Evolutionary conservation across 768 basidiomycete species (phyloP), one percentile per base, ranked within the genome.

Genomic region (Hericium coralloides): DNA sequence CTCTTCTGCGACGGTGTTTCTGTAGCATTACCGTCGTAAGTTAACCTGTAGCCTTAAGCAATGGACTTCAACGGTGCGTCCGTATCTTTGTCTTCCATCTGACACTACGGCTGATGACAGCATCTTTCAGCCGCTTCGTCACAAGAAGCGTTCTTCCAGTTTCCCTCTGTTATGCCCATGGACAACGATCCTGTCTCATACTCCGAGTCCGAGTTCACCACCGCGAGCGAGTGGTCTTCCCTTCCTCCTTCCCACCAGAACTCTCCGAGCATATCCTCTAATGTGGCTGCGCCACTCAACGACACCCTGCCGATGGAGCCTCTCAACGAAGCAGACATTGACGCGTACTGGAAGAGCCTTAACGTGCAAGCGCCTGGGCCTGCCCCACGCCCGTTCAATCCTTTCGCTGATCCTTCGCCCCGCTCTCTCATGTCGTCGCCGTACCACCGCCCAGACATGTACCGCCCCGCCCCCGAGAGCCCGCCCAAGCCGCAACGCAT

Each of bases 401-500:
- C 17, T 45, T 45, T 20, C 43, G 17, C 20, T 7, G 17, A 17
- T 7, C 14, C 1, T 12, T 45, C 15, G 20, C 12, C 17, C 5
- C 20, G 43, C 43, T 20, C 18, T 17, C 3, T 50, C 49, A 31
- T 31, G 31, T 31, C 25, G 18, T 15, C n/a, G 14, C 15, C 49
- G 25, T n/a, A n/a, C 18, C 31, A 15, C 10, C 53, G 39, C 15
- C 53, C 53, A 15, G 39, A 22, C 12, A 38, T 47, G 38, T 36
- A 25, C 39, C 39, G 20, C 49, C 20, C 38, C 17, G 41, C 25
- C 6, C 15, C 12, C 37, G 39, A 48, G 23, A 25, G 45, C 4
- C 48, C 48, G 15, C 45, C 56, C n/a, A 50, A 60, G 22, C 20
- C 53, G 15, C 61, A 66, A 43, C 73, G 74, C 49, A 73, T 77